Conservation (phyloP, 2,329 filamentous ascomycete genomes). For the Microsporum audouinii region DNA sequence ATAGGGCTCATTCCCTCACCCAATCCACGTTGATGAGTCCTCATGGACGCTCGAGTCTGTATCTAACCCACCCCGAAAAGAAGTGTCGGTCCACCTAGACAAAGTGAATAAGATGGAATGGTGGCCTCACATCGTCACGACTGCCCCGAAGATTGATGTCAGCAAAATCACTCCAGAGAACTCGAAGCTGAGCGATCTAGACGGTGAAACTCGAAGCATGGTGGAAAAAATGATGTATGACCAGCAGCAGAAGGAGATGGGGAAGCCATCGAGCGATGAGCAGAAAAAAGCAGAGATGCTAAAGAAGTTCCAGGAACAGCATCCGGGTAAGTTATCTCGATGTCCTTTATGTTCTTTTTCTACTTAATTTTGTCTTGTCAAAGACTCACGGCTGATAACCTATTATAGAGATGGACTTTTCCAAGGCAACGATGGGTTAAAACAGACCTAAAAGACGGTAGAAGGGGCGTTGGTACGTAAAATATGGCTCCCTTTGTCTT, state of each 20-base stretch:
- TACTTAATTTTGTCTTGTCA: conserved; percentile 1
- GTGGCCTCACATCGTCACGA: conserved; percentile 87
- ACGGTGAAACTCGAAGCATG: conserved; percentile 90
- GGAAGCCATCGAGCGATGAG: conserved; percentile 81
- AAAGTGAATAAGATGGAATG: conserved; percentile 96
- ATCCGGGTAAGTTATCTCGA: conserved; percentile 38
- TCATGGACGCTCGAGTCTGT: conserved; percentile 82
- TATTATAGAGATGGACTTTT: conserved; percentile 53
- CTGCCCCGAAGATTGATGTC: conserved; percentile 84
- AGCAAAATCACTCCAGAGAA: conserved; percentile 90
- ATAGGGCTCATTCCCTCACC: conserved; percentile 73
- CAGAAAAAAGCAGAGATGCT: conserved; percentile 89
- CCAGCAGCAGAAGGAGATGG: conserved; percentile 90
- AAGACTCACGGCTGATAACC: conserved; percentile 9
- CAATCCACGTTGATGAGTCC: conserved; percentile 71
- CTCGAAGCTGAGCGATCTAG: conserved; percentile 80
- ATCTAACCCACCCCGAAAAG: conserved; percentile 47
- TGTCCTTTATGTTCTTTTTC: neutral
- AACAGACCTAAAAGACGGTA: neutral
- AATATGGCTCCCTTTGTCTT: neutral
- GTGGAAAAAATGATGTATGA: conserved; percentile 99
- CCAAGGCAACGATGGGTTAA: conserved; percentile 50
- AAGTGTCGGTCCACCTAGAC: conserved; percentile 80
- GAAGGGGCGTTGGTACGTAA: neutral
- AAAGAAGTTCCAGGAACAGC: conserved; percentile 79